Conservation (phyloP, 805 yeast species). For the Metschnikowia continentalis region DNA sequence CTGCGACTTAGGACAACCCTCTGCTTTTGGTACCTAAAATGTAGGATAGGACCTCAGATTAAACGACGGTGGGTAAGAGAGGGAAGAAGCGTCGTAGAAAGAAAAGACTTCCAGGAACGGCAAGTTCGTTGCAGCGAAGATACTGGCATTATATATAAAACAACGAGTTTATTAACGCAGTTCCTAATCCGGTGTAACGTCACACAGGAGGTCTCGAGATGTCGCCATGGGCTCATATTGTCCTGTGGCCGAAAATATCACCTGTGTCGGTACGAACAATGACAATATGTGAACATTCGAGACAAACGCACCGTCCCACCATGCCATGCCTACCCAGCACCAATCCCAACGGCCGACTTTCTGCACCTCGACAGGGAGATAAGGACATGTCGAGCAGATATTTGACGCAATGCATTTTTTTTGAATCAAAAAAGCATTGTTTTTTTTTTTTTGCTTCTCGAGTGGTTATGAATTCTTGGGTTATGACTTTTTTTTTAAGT, state of each 20-base stretch:
- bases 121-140: not conserved
- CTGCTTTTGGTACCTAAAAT: too few relatives aligned
- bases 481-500: not conserved
- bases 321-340: not conserved
- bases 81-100: not conserved
- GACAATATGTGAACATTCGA: not conserved
- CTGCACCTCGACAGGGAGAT: not conserved
- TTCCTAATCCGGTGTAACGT: not conserved
- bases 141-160: not conserved
- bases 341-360: too few relatives aligned
- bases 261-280: not conserved
- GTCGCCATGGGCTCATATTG: not conserved
- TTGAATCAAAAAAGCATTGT: not conserved
- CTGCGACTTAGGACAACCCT: too few relatives aligned
- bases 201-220: not conserved
- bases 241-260: slow-evolving; percentile 2
- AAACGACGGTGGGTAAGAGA: too few relatives aligned
- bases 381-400: not conserved
- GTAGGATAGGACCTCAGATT: too few relatives aligned
- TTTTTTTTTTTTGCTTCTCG: not conserved
- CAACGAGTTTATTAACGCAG: not conserved
- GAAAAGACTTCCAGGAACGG: not conserved
- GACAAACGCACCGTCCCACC: not conserved
- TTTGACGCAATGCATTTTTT: not conserved
- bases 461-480: too few relatives aligned